phyloP scores from a whole-genome alignment of 1,284 basidiomycete genomes.

The Trichosporon ovoides region DNA sequence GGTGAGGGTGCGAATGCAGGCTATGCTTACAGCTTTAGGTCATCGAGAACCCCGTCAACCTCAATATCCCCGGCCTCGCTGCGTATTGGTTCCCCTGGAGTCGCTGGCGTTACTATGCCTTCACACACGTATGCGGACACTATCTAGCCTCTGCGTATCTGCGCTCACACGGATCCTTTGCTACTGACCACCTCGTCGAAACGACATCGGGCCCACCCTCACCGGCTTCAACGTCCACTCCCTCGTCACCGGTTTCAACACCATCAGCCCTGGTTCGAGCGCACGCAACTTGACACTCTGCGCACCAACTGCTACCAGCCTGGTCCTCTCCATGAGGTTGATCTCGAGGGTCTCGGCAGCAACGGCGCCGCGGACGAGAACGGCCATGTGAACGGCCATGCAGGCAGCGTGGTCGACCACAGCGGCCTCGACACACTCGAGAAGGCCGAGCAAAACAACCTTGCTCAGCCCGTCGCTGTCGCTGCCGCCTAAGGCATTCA shows the following conservation, averaged over 20 bases:
- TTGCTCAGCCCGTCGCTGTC: neutral
- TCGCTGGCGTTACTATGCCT: constrained; percentile 44
- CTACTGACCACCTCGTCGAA: constrained; percentile 9
- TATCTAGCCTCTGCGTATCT: constrained; percentile 25
- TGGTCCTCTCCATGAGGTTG: constrained; percentile 34
- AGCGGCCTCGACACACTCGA: neutral
- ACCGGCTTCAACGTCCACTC: neutral
- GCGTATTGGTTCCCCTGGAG: constrained; percentile 43
- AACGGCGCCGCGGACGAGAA: neutral
- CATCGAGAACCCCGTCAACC: constrained; percentile 28
- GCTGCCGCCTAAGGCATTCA: neutral
- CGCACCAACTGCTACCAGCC: constrained; percentile 41
- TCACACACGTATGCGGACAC: constrained; percentile 42
- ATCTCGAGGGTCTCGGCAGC: constrained; percentile 21
- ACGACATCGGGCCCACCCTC: constrained; percentile 2
- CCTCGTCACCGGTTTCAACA: constrained; percentile 2
- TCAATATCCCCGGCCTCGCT: constrained; percentile 29
- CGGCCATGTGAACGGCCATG: neutral
- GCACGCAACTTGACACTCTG: constrained; percentile 42
- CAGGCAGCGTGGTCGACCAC: neutral
- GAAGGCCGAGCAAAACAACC: neutral
- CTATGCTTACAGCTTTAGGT: constrained; percentile 24
- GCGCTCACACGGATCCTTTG: constrained; percentile 37
- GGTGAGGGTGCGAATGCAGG: constrained; percentile 25
- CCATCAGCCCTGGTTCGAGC: constrained; percentile 32